These are phyloP conservation scores for Trichoderma citrinoviride DNA, from an alignment of 2,329 filamentous ascomycete species.

Conservation along the genomic window DNA sequence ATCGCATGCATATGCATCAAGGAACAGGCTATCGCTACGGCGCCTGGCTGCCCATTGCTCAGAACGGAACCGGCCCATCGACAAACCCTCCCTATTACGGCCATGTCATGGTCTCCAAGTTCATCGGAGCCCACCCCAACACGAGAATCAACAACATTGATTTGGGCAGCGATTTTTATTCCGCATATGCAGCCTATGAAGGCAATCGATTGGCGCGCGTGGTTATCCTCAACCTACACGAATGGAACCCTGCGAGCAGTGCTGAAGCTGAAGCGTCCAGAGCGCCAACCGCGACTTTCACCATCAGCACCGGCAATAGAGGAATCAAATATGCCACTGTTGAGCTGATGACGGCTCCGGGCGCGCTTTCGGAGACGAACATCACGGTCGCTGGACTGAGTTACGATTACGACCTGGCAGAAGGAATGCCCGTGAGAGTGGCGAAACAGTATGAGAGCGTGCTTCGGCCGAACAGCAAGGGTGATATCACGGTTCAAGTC, in stretches of 20 bases:
- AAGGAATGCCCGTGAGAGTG: slow-evolving; percentile 10
- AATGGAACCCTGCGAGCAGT: slow-evolving; percentile 14
- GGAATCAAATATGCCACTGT: slow-evolving; percentile 17
- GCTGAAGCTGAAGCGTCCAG: neutral
- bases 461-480: neutral
- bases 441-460: neutral
- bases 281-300: neutral
- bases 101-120: slow-evolving; percentile 18
- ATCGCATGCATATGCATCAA: slow-evolving; percentile 19
- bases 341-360: slow-evolving; percentile 13
- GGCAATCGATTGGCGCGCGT: neutral
- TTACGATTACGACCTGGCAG: slow-evolving; percentile 11
- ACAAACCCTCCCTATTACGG: slow-evolving; percentile 20
- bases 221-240: slow-evolving; percentile 4
- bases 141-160: slow-evolving; percentile 16
- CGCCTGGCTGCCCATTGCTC: slow-evolving; percentile 17
- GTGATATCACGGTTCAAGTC: neutral
- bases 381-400: slow-evolving; percentile 19
- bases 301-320: neutral
- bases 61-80: slow-evolving; percentile 13
- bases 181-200: slow-evolving; percentile 18
- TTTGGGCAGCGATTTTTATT: slow-evolving; percentile 14
- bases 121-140: slow-evolving; percentile 8
- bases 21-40: slow-evolving; percentile 18
- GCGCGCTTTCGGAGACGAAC: slow-evolving; percentile 13